A percentile compares a stretch with the other conserved stretches of the same genome.
phyloP scores from a whole-genome alignment of 257 asterid species.

The Paulownia fortunei region DNA sequence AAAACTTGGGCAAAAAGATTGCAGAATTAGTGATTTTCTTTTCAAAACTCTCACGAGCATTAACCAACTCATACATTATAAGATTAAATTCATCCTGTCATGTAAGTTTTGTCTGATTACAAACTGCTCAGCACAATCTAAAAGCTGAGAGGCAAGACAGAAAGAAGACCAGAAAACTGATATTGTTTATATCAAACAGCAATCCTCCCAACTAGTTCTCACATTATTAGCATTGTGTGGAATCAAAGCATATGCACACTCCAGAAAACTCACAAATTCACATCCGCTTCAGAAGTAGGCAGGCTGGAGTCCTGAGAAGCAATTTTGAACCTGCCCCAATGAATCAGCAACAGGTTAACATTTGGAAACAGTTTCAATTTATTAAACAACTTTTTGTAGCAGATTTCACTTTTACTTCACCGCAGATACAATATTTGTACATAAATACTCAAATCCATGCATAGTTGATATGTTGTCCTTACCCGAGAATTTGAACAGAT shows the following conservation, averaged over 20 bases:
- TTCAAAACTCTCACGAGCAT: not conserved
- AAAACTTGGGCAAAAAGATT: constrained; percentile 24
- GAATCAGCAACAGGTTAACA: not conserved
- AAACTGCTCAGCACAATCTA: not conserved
- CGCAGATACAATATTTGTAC: not conserved
- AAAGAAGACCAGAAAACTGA: not conserved
- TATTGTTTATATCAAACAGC: not conserved
- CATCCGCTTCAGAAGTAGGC: constrained; percentile 24
- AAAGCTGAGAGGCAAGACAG: not conserved
- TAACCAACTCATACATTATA: not conserved
- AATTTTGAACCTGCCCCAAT: constrained; percentile 38
- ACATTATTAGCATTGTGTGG: not conserved
- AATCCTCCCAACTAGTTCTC: too few relatives aligned
- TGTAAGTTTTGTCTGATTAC: too few relatives aligned
- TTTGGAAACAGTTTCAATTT: too few relatives aligned
- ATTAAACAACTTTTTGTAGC: too few relatives aligned
- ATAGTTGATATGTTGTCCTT: too few relatives aligned
- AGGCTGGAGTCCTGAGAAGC: constrained; percentile 44
- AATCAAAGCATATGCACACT: not conserved
- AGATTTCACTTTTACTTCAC: too few relatives aligned
- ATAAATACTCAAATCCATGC: too few relatives aligned
- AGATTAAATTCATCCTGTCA: not conserved
- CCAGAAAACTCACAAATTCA: constrained; percentile 34
- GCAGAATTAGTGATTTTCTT: not conserved
- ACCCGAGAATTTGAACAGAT: constrained; percentile 52